Conservation (phyloP, 1,139 yeast genomes). For the Nematodospora anomalae region DNA sequence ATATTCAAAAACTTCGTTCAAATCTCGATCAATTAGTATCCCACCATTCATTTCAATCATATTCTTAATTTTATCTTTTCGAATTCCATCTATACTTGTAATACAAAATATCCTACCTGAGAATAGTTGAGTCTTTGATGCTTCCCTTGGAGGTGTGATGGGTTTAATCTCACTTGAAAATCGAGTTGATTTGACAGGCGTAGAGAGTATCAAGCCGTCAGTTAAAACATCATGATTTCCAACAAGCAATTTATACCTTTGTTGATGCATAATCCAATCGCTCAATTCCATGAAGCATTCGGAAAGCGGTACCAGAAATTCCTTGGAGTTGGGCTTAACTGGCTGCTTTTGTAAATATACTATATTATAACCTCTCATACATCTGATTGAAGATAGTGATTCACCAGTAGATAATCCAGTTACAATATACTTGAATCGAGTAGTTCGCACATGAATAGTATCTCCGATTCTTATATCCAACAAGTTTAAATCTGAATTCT, state of each 20-base stretch:
- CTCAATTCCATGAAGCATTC: constrained; percentile 36
- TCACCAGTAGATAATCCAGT: constrained; percentile 39
- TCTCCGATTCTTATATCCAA: constrained; percentile 43
- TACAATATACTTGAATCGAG: constrained; percentile 32
- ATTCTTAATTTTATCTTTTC: constrained; percentile 33
- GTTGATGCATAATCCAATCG: constrained; percentile 46
- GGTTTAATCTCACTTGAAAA: constrained; percentile 1
- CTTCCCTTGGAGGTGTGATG: not conserved
- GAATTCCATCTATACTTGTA: constrained; percentile 39
- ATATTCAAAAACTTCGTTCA: constrained; percentile 35
- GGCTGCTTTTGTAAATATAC: constrained; percentile 33
- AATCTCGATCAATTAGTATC: constrained; percentile 46
- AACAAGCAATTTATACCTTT: constrained; percentile 18
- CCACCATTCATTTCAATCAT: constrained; percentile 56
- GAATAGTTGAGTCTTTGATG: constrained; percentile 15
- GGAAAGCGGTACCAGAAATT: constrained; percentile 17
- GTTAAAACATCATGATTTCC: constrained; percentile 15
- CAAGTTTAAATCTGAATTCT: constrained; percentile 29
- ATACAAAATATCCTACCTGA: constrained; percentile 35
- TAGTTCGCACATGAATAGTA: constrained; percentile 20
- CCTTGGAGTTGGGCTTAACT: constrained; percentile 17
- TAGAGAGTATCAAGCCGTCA: constrained; percentile 10
- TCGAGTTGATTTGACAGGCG: constrained; percentile 11
- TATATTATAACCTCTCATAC: constrained; percentile 60
- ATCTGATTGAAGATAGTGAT: constrained; percentile 30